Evolutionary conservation across 345 rosid genomes (phyloP).

Genomic region (Alliaria petiolata): DNA sequence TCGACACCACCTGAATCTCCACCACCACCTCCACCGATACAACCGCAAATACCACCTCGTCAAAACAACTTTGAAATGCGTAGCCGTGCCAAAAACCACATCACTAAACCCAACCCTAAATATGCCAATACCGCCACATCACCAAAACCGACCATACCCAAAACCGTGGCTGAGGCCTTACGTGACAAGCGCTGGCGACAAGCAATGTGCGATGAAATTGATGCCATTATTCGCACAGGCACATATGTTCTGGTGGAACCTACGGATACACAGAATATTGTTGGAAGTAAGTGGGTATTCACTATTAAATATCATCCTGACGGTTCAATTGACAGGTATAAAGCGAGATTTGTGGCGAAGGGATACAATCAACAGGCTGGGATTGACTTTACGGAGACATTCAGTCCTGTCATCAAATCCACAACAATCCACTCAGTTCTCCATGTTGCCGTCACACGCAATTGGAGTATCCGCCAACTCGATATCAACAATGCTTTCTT

Average conservation of each 20-base stretch:
- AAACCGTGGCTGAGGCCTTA: background rate
- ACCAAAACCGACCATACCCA: no score
- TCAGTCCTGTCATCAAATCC: background rate
- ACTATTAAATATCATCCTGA: background rate
- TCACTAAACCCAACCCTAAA: no score
- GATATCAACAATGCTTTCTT: background rate
- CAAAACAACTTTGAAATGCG: no score
- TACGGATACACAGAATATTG: background rate
- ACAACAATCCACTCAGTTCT: background rate
- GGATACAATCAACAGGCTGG: background rate
- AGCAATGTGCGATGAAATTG: no score
- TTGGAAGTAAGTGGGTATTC: background rate
- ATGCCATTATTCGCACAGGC: background rate
- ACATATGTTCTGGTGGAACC: background rate
- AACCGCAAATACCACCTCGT: no score
- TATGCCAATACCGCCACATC: background rate
- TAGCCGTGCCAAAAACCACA: no score
- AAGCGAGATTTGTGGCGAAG: background rate
- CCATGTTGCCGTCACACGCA: background rate
- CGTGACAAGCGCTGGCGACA: no score
- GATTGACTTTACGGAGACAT: background rate
- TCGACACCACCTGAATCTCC: no score
- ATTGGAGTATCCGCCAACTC: background rate
- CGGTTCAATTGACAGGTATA: background rate
- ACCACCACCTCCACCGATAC: no score